phyloP scores from a whole-genome alignment of 2,329 filamentous ascomycete genomes.

The Lecanicillium sp. region DNA sequence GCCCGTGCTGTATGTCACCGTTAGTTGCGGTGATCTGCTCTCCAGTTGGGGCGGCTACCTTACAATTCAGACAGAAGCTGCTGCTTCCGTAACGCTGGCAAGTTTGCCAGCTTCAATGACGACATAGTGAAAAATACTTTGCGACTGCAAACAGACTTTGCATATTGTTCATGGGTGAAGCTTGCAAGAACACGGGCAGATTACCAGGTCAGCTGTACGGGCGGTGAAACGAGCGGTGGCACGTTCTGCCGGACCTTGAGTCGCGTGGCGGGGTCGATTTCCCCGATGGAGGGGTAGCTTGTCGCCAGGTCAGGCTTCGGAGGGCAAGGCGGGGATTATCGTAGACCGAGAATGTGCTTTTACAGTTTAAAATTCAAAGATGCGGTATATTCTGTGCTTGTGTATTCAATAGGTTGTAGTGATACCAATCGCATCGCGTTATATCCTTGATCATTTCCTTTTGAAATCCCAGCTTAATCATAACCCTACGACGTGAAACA shows the following conservation, averaged over 20 bases:
- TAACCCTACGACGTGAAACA: background rate
- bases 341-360: slow-evolving; percentile 4
- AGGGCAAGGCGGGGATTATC: slow-evolving; percentile 8
- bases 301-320: background rate
- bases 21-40: slow-evolving; percentile 1
- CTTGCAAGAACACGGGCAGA: background rate
- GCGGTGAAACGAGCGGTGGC: slow-evolving; percentile 2
- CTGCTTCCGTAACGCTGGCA: slow-evolving; percentile 61
- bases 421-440: background rate
- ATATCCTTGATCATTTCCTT: background rate
- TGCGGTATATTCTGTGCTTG: background rate
- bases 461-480: background rate
- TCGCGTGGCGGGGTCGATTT: slow-evolving; percentile 9
- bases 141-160: background rate
- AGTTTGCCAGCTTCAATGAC: slow-evolving; percentile 35
- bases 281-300: slow-evolving; percentile 6
- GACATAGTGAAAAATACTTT: slow-evolving; percentile 31
- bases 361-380: background rate
- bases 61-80: slow-evolving; percentile 80
- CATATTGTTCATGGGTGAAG: background rate
- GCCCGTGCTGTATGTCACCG: slow-evolving; percentile 54
- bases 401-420: background rate
- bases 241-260: slow-evolving; percentile 3
- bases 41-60: slow-evolving; percentile 26
- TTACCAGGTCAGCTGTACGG: background rate